Conservation (phyloP, 2,329 filamentous ascomycete species). For the Fusarium palustre region DNA sequence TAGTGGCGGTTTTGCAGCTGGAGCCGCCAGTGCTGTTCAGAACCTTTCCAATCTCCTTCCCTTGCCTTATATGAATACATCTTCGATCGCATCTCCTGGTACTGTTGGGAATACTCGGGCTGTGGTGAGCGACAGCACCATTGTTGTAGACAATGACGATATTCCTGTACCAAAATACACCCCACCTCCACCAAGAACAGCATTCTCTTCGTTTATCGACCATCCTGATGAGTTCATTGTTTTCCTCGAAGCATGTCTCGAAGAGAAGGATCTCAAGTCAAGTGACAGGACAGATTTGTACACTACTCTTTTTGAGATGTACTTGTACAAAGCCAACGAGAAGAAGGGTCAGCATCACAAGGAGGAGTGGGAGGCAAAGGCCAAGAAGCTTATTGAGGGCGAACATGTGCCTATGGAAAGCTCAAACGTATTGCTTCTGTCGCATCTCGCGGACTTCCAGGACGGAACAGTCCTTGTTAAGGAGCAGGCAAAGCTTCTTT, state of each 20-base stretch:
- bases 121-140: constrained; percentile 63
- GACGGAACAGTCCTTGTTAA: constrained; percentile 93
- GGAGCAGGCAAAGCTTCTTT: constrained; percentile 90
- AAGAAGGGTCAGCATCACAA: constrained; percentile 75
- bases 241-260: constrained; percentile 89
- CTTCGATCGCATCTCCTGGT: constrained; percentile 65
- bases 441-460: constrained; percentile 88
- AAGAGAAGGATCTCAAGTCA: constrained; percentile 75
- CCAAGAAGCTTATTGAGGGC: constrained; percentile 86
- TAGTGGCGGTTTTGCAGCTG: constrained; percentile 61
- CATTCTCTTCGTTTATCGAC: constrained; percentile 97
- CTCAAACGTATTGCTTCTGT: constrained; percentile 92
- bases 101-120: constrained; percentile 63
- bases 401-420: constrained; percentile 89
- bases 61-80: constrained; percentile 83
- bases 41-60: constrained; percentile 87
- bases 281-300: constrained; percentile 87
- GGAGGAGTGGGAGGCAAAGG: constrained; percentile 88
- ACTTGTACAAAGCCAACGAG: constrained; percentile 86
- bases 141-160: constrained; percentile 63
- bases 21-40: constrained; percentile 82
- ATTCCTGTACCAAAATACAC: constrained; percentile 71
- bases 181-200: constrained; percentile 83
- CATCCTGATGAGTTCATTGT: constrained; percentile 91
- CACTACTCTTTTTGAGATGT: constrained; percentile 98